Evolutionary conservation across 495 filamentous ascomycete species (phyloP).

Genomic region (Podospora pseudocomata): DNA sequence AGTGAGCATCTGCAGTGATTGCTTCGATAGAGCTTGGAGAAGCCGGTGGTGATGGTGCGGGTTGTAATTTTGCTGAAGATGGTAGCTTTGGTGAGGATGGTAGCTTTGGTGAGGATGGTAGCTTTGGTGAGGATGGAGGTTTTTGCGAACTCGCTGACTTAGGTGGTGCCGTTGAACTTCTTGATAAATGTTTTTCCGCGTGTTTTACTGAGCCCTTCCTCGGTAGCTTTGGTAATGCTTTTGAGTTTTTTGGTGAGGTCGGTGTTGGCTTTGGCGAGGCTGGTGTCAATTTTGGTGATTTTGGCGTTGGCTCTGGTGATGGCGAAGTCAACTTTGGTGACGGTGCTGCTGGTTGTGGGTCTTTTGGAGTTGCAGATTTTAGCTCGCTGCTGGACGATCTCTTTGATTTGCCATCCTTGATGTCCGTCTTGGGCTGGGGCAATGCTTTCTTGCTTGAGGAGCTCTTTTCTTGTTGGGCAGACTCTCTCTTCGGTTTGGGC

Average conservation of each 20-base stretch:
- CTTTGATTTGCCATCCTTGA: neutral
- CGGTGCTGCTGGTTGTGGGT: neutral
- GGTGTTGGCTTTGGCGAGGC: neutral
- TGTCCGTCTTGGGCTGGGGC: neutral
- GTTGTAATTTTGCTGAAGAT: neutral
- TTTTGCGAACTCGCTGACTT: neutral
- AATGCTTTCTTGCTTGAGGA: constrained; percentile 10
- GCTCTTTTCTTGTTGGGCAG: neutral
- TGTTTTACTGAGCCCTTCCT: neutral
- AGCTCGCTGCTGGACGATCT: neutral
- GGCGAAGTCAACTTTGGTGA: neutral
- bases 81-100: neutral
- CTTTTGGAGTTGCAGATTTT: neutral
- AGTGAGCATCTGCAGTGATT: neutral
- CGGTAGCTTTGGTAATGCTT: neutral
- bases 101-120: neutral
- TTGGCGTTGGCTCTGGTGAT: neutral
- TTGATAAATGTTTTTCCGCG: neutral
- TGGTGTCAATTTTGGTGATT: neutral
- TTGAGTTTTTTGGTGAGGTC: neutral
- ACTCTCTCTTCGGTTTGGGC: neutral
- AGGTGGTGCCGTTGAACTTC: neutral
- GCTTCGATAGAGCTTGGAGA: neutral
- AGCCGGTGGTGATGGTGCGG: neutral
- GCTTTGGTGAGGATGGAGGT: neutral